Base-by-base conservation (phyloP, 306 rosid species). In the Cucumis melo region DNA sequence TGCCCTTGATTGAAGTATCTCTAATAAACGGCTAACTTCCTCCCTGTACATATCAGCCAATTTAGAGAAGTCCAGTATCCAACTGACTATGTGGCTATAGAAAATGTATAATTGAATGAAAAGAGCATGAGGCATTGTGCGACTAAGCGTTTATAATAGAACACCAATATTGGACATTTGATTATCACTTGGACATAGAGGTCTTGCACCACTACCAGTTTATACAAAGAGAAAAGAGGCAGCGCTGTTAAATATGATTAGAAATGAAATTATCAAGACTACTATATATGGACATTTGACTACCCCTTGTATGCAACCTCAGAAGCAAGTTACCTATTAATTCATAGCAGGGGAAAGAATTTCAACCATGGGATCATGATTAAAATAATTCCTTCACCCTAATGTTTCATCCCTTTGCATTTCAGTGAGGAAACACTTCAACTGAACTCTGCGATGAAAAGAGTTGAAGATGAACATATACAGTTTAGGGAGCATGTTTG, bases 1-100 rank as follows among this genome's bases (percentile, higher is more conserved):
- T 48, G 82, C 88, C 88, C 87, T 91, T 27, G 96, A 94, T 61
- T 86, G 86, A 79, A 94, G 74, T 60, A 94, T 78, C 75, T 78
- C 88, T 88, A 90, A 81, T 78, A 94, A 80, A 63, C 17, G 93
- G 80, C 82, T 70, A 34, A 83, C 82, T 87, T 93, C 97, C 61
- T 86, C 93, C 84, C 98, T 93, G 84, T 84, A 88, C 55, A 54
- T 76, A 48, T 23, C 12, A 34, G 16, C 19, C 61, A 74, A 51
- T 61, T 80, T n/a, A 80, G 68, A 77, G 13, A 74, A 58, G 7
- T 39, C 27, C 44, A 64, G 50, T 6, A 72, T 13, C 65, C 8
- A 61, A 16, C 62, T 53, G 48, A 19, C 46, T 19, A 73, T 17
- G 10, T 27, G 61, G 55, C 41, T 0, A n/a, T 71, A 24, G 41